Evolutionary conservation across 768 basidiomycete genomes (phyloP), one percentile per base, ranked within the genome.

Genomic region (Russula dissimulans): DNA sequence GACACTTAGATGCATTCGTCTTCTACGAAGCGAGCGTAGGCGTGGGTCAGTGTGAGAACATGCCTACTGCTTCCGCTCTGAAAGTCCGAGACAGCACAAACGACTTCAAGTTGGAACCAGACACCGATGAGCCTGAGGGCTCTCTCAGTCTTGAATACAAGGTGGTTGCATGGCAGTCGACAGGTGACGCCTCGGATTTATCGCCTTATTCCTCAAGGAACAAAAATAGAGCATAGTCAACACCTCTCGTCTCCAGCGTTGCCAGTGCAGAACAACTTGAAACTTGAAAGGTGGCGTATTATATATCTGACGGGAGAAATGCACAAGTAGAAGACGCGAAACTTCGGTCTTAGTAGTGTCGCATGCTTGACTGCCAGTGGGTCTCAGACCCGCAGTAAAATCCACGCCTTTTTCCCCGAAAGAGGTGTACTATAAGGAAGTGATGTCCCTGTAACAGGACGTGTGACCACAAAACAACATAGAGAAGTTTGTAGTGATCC

Each of bases 371-470:
- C 74, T 80, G 22, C 2, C 22, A 26, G 22, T 26, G 9, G 83
- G 76, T 0, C 85, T 85, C 8, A 83, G 80, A 69, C 89, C 86
- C 39, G 80, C 76, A 2, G 92, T 90, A 2, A 92, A 92, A 12
- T 95, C 95, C 29, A 99, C 82, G 12, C 95, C 95, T 68, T 88
- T 92, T 76, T 97, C 93, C 95, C 95, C 93, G 58, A 32, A 50
- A 42, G 55, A 36, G 18, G 45, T 38, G 62, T 57, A 39, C n/a
- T n/a, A n/a, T n/a, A 53, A 44, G 22, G 43, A 18, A 4, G 31
- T 38, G 34, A 4, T 18, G 59, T 17, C 6, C 62, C 4, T 36
- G 50, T 45, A 34, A n/a, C 18, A 14, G 39, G n/a, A 36, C 34
- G 34, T 1, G 29, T 5, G 32, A 6, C 55, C 54, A 91, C 91